Evolutionary conservation across 2,329 filamentous ascomycete genomes (phyloP).

Genomic region (Acephala macrosclerotiorum): DNA sequence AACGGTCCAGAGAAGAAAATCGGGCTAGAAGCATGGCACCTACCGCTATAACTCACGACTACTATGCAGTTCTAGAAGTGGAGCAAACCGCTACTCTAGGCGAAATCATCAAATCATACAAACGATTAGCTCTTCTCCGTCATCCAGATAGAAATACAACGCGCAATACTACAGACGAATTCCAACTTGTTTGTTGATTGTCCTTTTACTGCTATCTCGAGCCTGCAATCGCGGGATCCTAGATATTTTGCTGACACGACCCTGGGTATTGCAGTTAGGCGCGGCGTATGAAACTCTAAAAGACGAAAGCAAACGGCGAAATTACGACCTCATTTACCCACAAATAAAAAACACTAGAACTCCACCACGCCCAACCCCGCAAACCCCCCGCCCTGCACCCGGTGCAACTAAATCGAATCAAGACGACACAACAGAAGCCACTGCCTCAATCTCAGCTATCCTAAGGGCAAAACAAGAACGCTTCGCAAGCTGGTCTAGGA

Average conservation of each 20-base stretch:
- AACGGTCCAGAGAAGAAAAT: not conserved
- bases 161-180: slow-evolving; percentile 44
- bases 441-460: slow-evolving; percentile 40
- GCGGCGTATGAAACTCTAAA: slow-evolving; percentile 48
- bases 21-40: slow-evolving; percentile 41
- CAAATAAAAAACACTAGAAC: slow-evolving; percentile 12
- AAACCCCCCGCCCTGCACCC: slow-evolving; percentile 7
- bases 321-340: slow-evolving; percentile 45
- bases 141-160: slow-evolving; percentile 46
- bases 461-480: slow-evolving; percentile 44
- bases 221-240: not conserved
- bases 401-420: not conserved
- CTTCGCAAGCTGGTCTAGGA: slow-evolving; percentile 38
- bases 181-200: slow-evolving; percentile 44
- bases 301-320: slow-evolving; percentile 42
- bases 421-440: slow-evolving; percentile 31
- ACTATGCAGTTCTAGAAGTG: slow-evolving; percentile 45
- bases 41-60: slow-evolving; percentile 42
- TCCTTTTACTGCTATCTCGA: slow-evolving; percentile 16
- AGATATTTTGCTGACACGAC: slow-evolving; percentile 3
- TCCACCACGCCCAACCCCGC: not conserved
- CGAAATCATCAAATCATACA: slow-evolving; percentile 44
- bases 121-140: slow-evolving; percentile 45
- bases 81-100: slow-evolving; percentile 39
- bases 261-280: slow-evolving; percentile 40